Percentiles rank a stretch among this genome's conserved stretches.
These are phyloP conservation scores for Penicillium riverlandense DNA, from an alignment of 495 filamentous ascomycete species.

Conservation along the genomic window DNA sequence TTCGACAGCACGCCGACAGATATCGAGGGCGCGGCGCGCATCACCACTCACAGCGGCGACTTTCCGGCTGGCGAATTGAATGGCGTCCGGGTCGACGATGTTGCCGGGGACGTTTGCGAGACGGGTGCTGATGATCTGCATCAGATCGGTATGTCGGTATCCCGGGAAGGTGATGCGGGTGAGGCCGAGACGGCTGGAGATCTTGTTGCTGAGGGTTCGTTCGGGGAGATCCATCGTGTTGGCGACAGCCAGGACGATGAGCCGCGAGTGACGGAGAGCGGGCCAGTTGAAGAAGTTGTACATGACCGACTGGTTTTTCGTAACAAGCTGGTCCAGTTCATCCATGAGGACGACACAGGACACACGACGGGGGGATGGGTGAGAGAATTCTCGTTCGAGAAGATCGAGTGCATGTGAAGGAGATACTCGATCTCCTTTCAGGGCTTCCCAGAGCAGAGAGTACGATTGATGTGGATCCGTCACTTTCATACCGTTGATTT, in stretches of 20 bases:
- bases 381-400: conserved; percentile 83
- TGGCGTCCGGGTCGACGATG: conserved; percentile 86
- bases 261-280: conserved; percentile 76
- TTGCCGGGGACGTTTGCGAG: conserved; percentile 79
- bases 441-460: conserved; percentile 88
- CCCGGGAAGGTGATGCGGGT: conserved; percentile 94
- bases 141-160: conserved; percentile 96
- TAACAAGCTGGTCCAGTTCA: conserved; percentile 96
- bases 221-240: conserved; percentile 99
- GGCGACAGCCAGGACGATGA: conserved; percentile 95
- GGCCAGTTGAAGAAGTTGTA: conserved; percentile 99
- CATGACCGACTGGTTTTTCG: conserved; percentile 97
- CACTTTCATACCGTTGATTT: conserved; percentile 99
- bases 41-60: conserved; percentile 96
- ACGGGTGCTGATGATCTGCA: conserved; percentile 90
- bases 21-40: conserved; percentile 86
- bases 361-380: conserved; percentile 81
- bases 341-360: conserved; percentile 99
- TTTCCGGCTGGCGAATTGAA: conserved; percentile 95
- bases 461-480: conserved; percentile 97
- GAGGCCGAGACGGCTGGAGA: conserved; percentile 82
- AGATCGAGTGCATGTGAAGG: conserved; percentile 87
- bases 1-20: conserved; percentile 92
- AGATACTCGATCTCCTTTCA: conserved; percentile 87
- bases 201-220: conserved; percentile 95